These are phyloP conservation scores for Bjerkandera adusta DNA, from an alignment of 1,284 basidiomycete species.

Conservation along the genomic window DNA sequence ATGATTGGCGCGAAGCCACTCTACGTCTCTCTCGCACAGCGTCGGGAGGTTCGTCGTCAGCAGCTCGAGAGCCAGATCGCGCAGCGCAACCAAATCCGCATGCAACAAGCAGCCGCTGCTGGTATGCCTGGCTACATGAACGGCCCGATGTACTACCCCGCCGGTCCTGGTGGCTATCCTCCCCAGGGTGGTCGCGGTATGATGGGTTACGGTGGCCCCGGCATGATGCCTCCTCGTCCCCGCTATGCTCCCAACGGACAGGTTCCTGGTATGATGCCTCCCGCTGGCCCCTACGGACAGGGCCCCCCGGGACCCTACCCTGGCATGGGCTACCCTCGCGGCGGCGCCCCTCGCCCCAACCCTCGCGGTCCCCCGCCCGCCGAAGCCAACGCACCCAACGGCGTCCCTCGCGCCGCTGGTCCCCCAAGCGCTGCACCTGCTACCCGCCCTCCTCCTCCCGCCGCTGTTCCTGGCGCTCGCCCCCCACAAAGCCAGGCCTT, in stretches of 20 bases:
- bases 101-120: slow-evolving; percentile 89
- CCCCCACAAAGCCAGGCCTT: slow-evolving; percentile 32
- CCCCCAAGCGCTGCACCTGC: slow-evolving; percentile 44
- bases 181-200: slow-evolving; percentile 78
- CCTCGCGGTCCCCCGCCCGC: slow-evolving; percentile 48
- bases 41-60: slow-evolving; percentile 97
- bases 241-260: slow-evolving; percentile 79
- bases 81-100: slow-evolving; percentile 92
- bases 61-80: slow-evolving; percentile 99
- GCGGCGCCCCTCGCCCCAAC: slow-evolving; percentile 44
- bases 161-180: slow-evolving; percentile 78
- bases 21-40: slow-evolving; percentile 98
- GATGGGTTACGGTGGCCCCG: slow-evolving; percentile 81
- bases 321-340: slow-evolving; percentile 64
- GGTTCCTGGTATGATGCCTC: slow-evolving; percentile 73
- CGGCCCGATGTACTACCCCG: slow-evolving; percentile 86
- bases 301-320: slow-evolving; percentile 67
- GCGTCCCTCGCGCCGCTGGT: slow-evolving; percentile 44
- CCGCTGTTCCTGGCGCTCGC: slow-evolving; percentile 34
- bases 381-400: slow-evolving; percentile 54
- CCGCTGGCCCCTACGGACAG: slow-evolving; percentile 60
- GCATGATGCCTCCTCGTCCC: slow-evolving; percentile 86
- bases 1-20: slow-evolving; percentile 99
- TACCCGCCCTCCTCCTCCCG: slow-evolving; percentile 43
- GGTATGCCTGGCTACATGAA: slow-evolving; percentile 85